phyloP scores from a whole-genome alignment of 2,329 filamentous ascomycete species.

The Neonectria coccinea region DNA sequence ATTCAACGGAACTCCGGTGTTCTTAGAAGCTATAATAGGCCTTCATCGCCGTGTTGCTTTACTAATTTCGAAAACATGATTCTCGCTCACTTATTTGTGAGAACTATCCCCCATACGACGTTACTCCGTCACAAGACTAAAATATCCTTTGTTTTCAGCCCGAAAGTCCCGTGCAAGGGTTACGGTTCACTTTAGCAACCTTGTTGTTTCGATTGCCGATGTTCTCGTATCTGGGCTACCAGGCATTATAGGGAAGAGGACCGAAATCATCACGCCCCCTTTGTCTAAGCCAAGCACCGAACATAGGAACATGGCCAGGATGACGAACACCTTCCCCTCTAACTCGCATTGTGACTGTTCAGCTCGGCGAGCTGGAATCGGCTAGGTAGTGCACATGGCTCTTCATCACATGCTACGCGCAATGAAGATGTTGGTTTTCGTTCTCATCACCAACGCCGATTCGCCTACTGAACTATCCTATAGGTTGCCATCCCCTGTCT shows the following conservation, averaged over 20 bases:
- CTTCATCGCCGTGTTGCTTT: too few relatives aligned
- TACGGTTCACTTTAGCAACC: neutral
- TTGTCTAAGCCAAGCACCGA: neutral
- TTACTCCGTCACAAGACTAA: neutral
- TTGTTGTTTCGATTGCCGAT: neutral
- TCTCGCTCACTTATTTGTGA: neutral
- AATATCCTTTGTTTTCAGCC: neutral
- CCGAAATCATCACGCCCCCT: neutral
- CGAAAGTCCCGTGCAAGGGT: neutral
- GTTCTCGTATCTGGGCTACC: neutral
- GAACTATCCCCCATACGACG: neutral
- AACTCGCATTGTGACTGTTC: neutral
- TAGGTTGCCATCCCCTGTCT: too few relatives aligned
- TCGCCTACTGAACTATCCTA: too few relatives aligned
- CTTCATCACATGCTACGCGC: neutral
- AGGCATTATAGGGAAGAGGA: neutral
- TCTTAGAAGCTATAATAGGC: too few relatives aligned
- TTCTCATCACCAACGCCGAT: too few relatives aligned
- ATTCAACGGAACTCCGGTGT: neutral
- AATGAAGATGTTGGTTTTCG: too few relatives aligned
- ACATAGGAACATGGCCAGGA: neutral
- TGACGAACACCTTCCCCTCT: neutral
- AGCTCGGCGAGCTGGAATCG: neutral
- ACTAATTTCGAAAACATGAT: too few relatives aligned
- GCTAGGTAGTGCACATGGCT: neutral